These are phyloP conservation scores for Rhytidhysteron rufulum DNA, from an alignment of 2,329 filamentous ascomycete genomes.

Conservation along the genomic window DNA sequence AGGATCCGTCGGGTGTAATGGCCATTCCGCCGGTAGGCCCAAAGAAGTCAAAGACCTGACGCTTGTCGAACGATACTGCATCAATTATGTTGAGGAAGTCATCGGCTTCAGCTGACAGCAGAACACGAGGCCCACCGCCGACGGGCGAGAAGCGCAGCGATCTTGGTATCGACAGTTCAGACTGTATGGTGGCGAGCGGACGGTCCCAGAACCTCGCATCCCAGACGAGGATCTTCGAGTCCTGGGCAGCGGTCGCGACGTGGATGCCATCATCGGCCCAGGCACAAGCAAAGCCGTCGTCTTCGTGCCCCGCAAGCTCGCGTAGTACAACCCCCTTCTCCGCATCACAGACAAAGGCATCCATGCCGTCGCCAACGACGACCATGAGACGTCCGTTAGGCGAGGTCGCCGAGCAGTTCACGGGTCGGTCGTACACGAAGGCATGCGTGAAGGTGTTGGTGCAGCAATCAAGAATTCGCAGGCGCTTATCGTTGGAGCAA, in stretches of 20 bases:
- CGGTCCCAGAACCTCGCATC: slow-evolving; percentile 67
- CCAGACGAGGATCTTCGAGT: slow-evolving; percentile 70
- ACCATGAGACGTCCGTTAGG: slow-evolving; percentile 68
- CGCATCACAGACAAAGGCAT: slow-evolving; percentile 65
- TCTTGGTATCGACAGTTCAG: slow-evolving; percentile 66
- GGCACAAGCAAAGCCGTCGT: slow-evolving; percentile 72
- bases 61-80: slow-evolving; percentile 58
- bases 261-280: slow-evolving; percentile 76
- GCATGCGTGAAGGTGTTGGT: slow-evolving; percentile 57
- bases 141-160: slow-evolving; percentile 68
- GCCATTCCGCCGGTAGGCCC: slow-evolving; percentile 68
- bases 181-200: slow-evolving; percentile 53
- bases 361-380: slow-evolving; percentile 65
- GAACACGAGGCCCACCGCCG: slow-evolving; percentile 62
- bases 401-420: slow-evolving; percentile 72
- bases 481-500: slow-evolving; percentile 54
- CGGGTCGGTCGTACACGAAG: slow-evolving; percentile 55
- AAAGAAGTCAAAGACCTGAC: slow-evolving; percentile 70
- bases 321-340: slow-evolving; percentile 60
- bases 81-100: slow-evolving; percentile 71
- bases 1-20: slow-evolving; percentile 64
- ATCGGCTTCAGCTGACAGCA: slow-evolving; percentile 72
- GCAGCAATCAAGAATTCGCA: slow-evolving; percentile 53
- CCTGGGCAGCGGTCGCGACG: slow-evolving; percentile 73
- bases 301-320: slow-evolving; percentile 60